Base-by-base conservation (phyloP, 345 rosid species). In the Sisymbrium irio region DNA sequence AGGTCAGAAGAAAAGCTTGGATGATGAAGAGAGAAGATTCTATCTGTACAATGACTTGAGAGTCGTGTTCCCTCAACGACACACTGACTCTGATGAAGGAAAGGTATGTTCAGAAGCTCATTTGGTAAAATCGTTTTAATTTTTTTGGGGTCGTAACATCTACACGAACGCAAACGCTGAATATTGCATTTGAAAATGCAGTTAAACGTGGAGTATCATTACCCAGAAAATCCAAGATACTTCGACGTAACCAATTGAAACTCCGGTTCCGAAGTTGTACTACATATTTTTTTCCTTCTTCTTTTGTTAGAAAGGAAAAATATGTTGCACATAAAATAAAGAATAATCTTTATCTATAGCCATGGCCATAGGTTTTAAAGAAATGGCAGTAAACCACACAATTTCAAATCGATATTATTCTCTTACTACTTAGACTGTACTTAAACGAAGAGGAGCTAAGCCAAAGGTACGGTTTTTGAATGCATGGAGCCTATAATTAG, bases 1-100 rank as follows among this genome's bases (percentile, higher is more conserved):
- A 69, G 80, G 82, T 15, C 75, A 75, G 68, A 82, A 81, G 78
- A 57, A 62, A 37, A 60, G 39, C 44, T 10, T 50, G 4, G 82
- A 75, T 62, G 83, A 82, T 25, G 80, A 59, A 44, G 85, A 86
- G 9, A 73, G 91, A 47, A 88, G 90, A 63, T 93, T 93, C 81
- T 93, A 90, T 71, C 64, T 93, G 28, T 90, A 86, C 73, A 84
- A 88, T 74, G 95, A 93, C 60, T 33, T 92, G 83, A 85, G 90
- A 77, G 95, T 84, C 9, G 89, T 92, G 32, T 92, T 92, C 73
- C 95, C 96, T 56, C 98, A 88, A 77, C 91, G 96, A 22, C 98
- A 93, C 83, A 84, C 97, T 9, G 98, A 93, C 62, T 56, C 89
- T 39, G 98, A 93, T 57, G 98, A 93, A 82, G 96, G 98, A 79